These are phyloP conservation scores for Xylaria sp. DNA, from an alignment of 2,329 filamentous ascomycete genomes.

Conservation along the genomic window DNA sequence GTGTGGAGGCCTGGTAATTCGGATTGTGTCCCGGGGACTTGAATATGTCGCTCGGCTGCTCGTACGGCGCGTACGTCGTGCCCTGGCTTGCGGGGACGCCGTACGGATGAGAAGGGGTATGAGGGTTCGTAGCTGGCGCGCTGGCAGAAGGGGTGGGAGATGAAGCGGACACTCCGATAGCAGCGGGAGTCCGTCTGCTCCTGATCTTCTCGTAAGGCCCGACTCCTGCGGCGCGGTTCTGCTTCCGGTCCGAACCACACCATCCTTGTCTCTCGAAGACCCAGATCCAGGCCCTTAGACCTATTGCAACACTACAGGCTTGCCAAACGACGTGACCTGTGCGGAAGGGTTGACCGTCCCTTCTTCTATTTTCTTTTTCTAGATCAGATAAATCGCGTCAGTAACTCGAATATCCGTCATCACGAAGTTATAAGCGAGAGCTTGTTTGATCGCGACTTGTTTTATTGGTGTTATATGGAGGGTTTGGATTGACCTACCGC, in stretches of 20 bases:
- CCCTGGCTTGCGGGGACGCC: conserved; percentile 1
- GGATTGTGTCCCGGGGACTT: conserved; percentile 3
- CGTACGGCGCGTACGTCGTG: not conserved
- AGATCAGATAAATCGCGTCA: not conserved
- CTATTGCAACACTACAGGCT: conserved; percentile 33
- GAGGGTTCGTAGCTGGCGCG: not conserved
- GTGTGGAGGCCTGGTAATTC: not conserved
- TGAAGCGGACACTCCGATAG: not conserved
- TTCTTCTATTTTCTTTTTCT: conserved; percentile 30
- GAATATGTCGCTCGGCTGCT: not conserved
- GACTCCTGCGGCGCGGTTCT: not conserved
- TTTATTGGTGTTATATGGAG: not conserved
- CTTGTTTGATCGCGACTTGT: not conserved
- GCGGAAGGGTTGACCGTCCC: conserved; percentile 26
- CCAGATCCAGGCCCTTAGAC: conserved; percentile 36
- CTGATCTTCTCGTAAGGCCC: conserved; percentile 19
- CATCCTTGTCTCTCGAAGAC: conserved; percentile 25
- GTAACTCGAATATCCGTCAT: not conserved
- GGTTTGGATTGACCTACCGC: conserved; percentile 3
- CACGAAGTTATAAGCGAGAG: too few relatives aligned
- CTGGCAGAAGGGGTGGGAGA: not conserved
- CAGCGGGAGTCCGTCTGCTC: not conserved
- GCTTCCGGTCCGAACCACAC: conserved; percentile 14
- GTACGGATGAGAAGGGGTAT: conserved; percentile 1
- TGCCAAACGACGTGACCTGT: conserved; percentile 34